Evolutionary conservation across 768 basidiomycete genomes (phyloP), one percentile per base, ranked within the genome.

Genomic region (Pleurotus citrinopileatus): DNA sequence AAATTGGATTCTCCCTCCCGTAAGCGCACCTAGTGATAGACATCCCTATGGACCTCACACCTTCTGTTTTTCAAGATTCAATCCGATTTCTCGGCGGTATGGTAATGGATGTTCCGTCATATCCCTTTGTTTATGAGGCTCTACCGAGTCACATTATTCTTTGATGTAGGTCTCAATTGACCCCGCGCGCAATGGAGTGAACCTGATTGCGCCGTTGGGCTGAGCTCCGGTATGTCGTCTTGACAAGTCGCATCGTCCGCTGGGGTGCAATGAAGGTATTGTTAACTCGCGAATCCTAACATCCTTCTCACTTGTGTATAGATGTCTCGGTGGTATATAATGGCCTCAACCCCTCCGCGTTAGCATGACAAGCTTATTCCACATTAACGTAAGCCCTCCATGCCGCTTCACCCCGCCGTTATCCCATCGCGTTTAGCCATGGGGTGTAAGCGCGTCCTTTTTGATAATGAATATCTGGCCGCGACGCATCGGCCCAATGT

Each of bases 361-460:
- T 77, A 81, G 56, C 72, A 69, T 36, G 61, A 71, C 1, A 42
- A 69, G n/a, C 63, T 86, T 15, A 67, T 81, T 38, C 84, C 84
- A 0, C 66, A 67, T 5, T 79, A 77, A 61, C 68, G 81, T 81
- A 58, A 48, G 73, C 55, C 9, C 25, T n/a, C 23, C 25, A 13
- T 19, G 7, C 8, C 38, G 17, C 17, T 12, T 23, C 9, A 28
- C 25, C 23, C 46, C 12, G 26, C 28, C 23, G n/a, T 51, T 13
- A 48, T 9, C 52, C 17, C n/a, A 26, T n/a, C n/a, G 13, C 29
- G 32, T 15, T 8, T 47, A 81, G 79, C 68, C 25, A 62, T 74
- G 34, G 82, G 82, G 1, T 83, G 82, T 60, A 82, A 79, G 63
- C 78, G 83, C 12, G 60, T 81, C 12, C 68, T 83, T 5, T 68